These are phyloP conservation scores for Manihot esculenta DNA, from an alignment of 441 rosid genomes.

Conservation along the genomic window DNA sequence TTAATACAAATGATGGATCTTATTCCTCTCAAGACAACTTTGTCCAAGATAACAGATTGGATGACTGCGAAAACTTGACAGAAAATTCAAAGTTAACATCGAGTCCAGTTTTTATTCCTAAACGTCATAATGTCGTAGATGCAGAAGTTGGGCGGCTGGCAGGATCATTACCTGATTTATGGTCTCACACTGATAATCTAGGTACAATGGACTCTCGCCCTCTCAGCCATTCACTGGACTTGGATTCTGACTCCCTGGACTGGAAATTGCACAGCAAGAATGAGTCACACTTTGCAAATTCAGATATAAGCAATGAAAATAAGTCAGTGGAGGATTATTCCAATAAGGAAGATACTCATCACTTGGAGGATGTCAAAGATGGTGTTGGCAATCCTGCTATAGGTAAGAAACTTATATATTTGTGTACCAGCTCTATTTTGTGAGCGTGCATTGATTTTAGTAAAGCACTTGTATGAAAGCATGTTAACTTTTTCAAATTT, in stretches of 20 bases:
- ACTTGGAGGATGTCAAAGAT: constrained; percentile 34
- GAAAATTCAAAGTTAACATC: constrained; percentile 37
- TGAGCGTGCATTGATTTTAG: neutral
- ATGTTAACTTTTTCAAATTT: neutral
- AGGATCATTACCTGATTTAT: constrained; percentile 72
- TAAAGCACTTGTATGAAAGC: neutral
- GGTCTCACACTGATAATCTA: constrained; percentile 36
- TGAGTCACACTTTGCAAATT: constrained; percentile 29
- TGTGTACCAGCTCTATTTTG: neutral
- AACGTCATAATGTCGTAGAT: constrained; percentile 24
- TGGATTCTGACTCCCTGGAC: constrained; percentile 35
- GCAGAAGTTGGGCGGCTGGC: constrained; percentile 44
- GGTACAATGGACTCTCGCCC: constrained; percentile 36
- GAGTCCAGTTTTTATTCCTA: constrained; percentile 49
- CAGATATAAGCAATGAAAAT: constrained; percentile 30
- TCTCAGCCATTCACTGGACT: constrained; percentile 66
- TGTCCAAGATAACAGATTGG: constrained; percentile 23
- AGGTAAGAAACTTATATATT: constrained; percentile 49
- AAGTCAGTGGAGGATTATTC: constrained; percentile 30
- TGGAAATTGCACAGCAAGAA: constrained; percentile 37
- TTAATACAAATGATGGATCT: constrained; percentile 24
- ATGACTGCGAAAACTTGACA: constrained; percentile 28
- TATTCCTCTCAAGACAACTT: constrained; percentile 24
- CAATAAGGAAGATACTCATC: constrained; percentile 27
- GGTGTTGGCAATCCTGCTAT: constrained; percentile 35